Evolutionary conservation across 148 eudicot genomes (phyloP), one percentile per base, ranked within the genome.

Genomic region (Rhododendron vialii): DNA sequence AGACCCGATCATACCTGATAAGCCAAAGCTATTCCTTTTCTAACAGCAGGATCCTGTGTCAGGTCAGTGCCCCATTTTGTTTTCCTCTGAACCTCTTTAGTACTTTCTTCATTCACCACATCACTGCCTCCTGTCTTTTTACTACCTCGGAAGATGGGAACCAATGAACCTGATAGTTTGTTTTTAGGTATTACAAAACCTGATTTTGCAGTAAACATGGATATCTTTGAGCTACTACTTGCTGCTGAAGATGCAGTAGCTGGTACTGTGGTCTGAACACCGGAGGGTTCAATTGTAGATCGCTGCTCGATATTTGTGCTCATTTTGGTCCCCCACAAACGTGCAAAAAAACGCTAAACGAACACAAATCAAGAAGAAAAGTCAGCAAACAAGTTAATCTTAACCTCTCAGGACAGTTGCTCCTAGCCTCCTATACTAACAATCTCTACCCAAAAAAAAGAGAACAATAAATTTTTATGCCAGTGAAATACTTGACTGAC

Each of bases 121-220:
- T 93, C 94, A 90, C 85, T 87, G 74, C 86, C 92, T 53, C 90
- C 92, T 12, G 86, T 84, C 87, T 93, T 96, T 90, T 96, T 95
- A 51, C 75, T 84, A 59, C 91, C 97, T 78, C 91, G 93, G 83
- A 89, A 90, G 74, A 88, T 85, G 84, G 98, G 98, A 78, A 95
- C 94, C 85, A 96, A 88, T 30, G 99, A 96, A 43, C 99, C 98
- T n/a, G 98, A 94, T 83, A 96, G 87, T 88, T 96, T 95, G 90
- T 96, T 96, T 89, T 95, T 96, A 13, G 99, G 98, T 89, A 96
- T 96, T 84, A 96, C 93, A 92, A 96, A 96, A 82, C 98, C 99
- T 61, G 93, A 86, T 88, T 94, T 96, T 43, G 89, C 92, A 84
- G 93, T 92, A 88, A 96, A 93, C 93, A 91, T 90, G 4, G 98